Evolutionary conservation across 805 yeast species (phyloP), one percentile per base, ranked within the genome.

Genomic region (Komagataella kurtzmanii): DNA sequence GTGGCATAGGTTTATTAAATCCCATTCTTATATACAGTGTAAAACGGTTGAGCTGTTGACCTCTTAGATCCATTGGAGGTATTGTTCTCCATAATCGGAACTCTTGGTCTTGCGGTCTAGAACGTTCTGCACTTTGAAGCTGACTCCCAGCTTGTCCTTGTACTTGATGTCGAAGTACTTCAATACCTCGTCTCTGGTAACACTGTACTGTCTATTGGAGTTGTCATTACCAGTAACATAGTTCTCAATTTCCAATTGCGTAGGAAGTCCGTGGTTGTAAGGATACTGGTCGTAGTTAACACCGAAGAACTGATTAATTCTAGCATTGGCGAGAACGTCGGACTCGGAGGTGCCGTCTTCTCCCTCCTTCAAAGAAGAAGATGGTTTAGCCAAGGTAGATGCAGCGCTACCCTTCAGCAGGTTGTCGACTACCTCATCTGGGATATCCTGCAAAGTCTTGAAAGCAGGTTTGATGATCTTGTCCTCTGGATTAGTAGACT

Each of bases 261-360:
- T 71, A 50, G 98, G 98, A 57, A 93, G 73, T 30, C 95, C 96
- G 75, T 80, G 84, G 60, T 77, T 69, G 69, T 72, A 78, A 44
- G 89, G 88, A 57, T 79, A 79, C 18, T 63, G 56, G 45, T 61
- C 62, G 63, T 60, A 67, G 50, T 65, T 57, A 43, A 72, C 61
- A 48, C 72, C 69, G 49, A 74, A 63, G 46, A 24, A 23, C 17
- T 49, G 47, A 30, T 49, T 17, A 17, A 50, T 47, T 17, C 10
- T 19, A 18, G 47, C 36, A 17, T 36, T 21, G 50, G 44, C 47
- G 44, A 51, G 44, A 18, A 45, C n/a, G 24, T 45, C 21, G 44
- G 51, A 23, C 3, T 47, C 44, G 55, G 60, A 67, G 10, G 12
- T 8, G 46, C 19, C 12, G 3, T 44, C 23, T 17, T 43, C 45